Evolutionary conservation across 2,329 filamentous ascomycete species (phyloP), one percentile per base, ranked within the genome.

Genomic region (Colletotrichum eremochloae): DNA sequence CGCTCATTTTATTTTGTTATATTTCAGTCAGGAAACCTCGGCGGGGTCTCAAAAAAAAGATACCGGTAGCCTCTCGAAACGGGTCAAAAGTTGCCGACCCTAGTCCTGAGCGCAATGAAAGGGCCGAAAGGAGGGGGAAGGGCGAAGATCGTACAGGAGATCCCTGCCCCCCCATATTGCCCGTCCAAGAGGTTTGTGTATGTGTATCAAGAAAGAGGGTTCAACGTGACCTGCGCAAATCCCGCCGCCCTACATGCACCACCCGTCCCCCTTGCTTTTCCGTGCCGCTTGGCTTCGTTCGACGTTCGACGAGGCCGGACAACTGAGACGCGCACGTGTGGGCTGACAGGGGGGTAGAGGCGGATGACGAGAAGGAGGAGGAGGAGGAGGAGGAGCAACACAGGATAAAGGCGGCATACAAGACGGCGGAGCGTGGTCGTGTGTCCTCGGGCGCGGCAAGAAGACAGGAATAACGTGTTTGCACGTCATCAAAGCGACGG

Each of bases 201-300:
- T 46, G 44, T n/a, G 44, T 46, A 46, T 46, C 44, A 46, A 44
- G 15, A 44, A 44, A 8, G 7, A 44, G 42, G 18, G 44, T 46
- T 44, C 64, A 63, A 58, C 68, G 64, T 68, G 64, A 71, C 50
- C 56, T 24, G 46, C 56, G 33, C 56, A 67, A 57, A n/a, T 46
- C 24, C 24, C 24, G 18, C 18, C 29, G 42, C 56, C 31, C n/a
- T 31, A 33, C 31, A 46, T 58, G 53, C 63, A 44, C 24, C 18
- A 24, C 48, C 33, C 36, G 11, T n/a, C 53, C 42, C 50, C 14
- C 29, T 56, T 33, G 38, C 57, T 48, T 50, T n/a, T n/a, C 44
- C 18, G 6, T n/a, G 6, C 44, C 44, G 44, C 12, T 5, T 9
- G 18, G 2, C 7, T 20, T 46, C 44, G 48, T 20, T 40, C 40